phyloP scores from a whole-genome alignment of 768 basidiomycete genomes.

The Tulasnella sp. region DNA sequence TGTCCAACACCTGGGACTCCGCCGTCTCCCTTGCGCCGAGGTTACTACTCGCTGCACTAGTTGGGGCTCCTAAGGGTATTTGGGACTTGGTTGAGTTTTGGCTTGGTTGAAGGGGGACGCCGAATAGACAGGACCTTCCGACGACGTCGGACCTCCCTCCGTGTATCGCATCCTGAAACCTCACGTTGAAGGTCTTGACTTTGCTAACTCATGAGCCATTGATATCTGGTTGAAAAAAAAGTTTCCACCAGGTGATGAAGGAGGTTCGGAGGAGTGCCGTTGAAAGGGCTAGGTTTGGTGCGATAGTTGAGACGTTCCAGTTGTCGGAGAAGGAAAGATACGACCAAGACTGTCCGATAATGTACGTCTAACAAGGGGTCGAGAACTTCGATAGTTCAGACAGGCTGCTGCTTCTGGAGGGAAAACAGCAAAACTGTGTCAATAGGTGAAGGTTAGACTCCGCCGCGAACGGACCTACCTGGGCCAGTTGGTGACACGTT shows the following conservation, averaged over 20 bases:
- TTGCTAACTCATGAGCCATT: no score
- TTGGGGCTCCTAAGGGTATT: no score
- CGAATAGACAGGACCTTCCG: no score
- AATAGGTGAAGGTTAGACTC: no score
- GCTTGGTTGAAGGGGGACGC: no score
- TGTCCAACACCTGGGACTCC: constrained; percentile 67
- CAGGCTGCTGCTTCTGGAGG: not conserved
- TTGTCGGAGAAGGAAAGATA: not conserved
- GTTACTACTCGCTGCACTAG: no score
- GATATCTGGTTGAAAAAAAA: constrained; percentile 32
- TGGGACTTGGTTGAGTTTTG: no score
- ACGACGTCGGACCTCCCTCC: no score
- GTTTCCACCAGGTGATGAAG: constrained; percentile 34
- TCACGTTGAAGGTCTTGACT: no score
- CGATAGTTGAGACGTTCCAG: not conserved
- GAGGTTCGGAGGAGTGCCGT: constrained; percentile 31
- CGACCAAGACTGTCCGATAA: not conserved
- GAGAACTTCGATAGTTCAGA: not conserved
- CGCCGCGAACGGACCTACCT: no score
- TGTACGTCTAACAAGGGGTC: not conserved
- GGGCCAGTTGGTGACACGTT: not conserved
- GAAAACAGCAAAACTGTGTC: not conserved
- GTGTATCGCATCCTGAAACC: no score
- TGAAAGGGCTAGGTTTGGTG: constrained; percentile 27
- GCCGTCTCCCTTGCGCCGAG: constrained; percentile 60